Base-by-base conservation (phyloP, 1,284 basidiomycete genomes). In the Ustilago cynodontis region DNA sequence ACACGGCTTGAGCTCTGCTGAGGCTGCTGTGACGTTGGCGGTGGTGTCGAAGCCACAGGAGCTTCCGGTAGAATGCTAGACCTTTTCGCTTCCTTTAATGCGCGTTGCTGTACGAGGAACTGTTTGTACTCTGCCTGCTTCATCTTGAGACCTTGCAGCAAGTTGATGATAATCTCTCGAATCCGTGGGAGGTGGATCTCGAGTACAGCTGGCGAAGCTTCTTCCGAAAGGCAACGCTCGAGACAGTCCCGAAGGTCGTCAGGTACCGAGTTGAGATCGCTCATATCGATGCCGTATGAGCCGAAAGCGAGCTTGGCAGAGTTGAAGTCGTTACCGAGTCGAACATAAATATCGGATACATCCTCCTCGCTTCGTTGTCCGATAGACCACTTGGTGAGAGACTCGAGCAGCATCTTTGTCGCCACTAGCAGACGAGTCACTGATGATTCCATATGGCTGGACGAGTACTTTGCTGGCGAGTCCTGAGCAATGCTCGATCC, bases 261-360 rank as follows among this genome's bases (percentile, higher is more conserved):
- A 2, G 97, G 96, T 1, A 99, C 93, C 8, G 90, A 88, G 82
- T 93, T 88, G 62, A 99, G 91, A 85, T 98, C 95, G 63, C 94
- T 89, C 92, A 98, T 98, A 74, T 93, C 91, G 79, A 99, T 97
- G 60, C 92, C 91, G 77, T 92, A 94, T 24, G 90, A 88, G 11
- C 90, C 89, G 86, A 99, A 99, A 1, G 95, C 94, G 59, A 92
- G 90, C 41, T 95, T 93, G 28, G 95, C 95, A 20, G 91, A 90
- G 86, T 98, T 98, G 88, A 99, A 98, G 84, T 98, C 95, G 86
- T 99, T 98, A 22, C 96, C 96, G 20, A 99, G 89, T 53, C 92
- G 91, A 59, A 99, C 97, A 86, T 99, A 99, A 65, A 97, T 93
- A 86, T 98, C 94, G 88, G 94, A 97, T 79, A 99, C 95, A 80